These are phyloP conservation scores for Canariomyces notabilis DNA, from an alignment of 2,329 filamentous ascomycete species.

Conservation along the genomic window DNA sequence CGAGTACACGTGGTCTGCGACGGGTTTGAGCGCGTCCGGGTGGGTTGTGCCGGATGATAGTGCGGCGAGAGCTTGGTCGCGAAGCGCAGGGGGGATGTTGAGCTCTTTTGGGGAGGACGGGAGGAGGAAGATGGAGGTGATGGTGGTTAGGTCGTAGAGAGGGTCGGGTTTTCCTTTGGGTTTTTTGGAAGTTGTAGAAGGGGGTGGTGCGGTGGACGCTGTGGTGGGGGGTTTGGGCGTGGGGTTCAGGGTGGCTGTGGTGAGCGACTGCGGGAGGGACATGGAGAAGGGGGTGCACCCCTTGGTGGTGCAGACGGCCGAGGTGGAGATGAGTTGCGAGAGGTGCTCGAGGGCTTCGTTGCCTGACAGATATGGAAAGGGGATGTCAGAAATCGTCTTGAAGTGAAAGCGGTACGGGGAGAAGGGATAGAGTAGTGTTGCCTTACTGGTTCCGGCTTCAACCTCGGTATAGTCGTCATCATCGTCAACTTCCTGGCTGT, in stretches of 20 bases:
- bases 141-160: conserved; percentile 34
- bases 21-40: conserved; percentile 36
- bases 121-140: conserved; percentile 38
- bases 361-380: conserved; percentile 17
- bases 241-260: conserved; percentile 4
- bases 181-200: conserved; percentile 16
- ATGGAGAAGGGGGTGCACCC: conserved; percentile 7
- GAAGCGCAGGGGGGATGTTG: conserved; percentile 41
- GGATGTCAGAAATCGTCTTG: neutral
- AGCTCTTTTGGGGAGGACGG: conserved; percentile 42
- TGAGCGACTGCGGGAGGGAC: conserved; percentile 7
- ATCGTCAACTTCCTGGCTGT: conserved; percentile 18
- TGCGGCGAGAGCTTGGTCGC: conserved; percentile 34
- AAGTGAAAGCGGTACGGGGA: neutral
- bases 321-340: conserved; percentile 23
- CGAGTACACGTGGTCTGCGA: conserved; percentile 43
- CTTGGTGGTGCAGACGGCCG: conserved; percentile 14
- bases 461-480: conserved; percentile 23
- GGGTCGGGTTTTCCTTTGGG: conserved; percentile 11
- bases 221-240: conserved; percentile 16
- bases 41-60: conserved; percentile 35
- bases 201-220: conserved; percentile 8
- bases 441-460: conserved; percentile 33
- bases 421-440: too few species aligned
- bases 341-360: conserved; percentile 32